A percentile compares a stretch with the other conserved stretches of the same genome.
Evolutionary conservation across 306 rosid species (phyloP).

Genomic region (Sicyos baderoa): DNA sequence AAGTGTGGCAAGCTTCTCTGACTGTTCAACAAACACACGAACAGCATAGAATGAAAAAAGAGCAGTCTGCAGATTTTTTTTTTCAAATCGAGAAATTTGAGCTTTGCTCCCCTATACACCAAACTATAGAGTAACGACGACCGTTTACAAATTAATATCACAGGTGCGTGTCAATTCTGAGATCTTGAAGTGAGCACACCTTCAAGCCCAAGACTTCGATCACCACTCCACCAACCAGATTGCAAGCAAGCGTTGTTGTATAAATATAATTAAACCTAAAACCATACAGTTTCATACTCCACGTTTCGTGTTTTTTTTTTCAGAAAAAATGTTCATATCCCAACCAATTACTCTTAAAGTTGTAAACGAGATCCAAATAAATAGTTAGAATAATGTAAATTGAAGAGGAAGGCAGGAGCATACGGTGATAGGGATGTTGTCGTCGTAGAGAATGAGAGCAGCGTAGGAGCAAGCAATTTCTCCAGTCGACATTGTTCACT

Average conservation of each 20-base stretch:
- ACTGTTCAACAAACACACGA: slow-evolving; percentile 26
- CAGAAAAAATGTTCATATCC: neutral
- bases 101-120: too few species aligned
- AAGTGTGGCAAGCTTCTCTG: slow-evolving; percentile 55
- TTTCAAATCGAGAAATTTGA: too few species aligned
- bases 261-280: too few species aligned
- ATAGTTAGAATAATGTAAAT: neutral
- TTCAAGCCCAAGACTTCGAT: too few species aligned
- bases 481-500: slow-evolving; percentile 34
- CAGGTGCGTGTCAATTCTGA: too few species aligned
- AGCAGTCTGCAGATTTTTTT: neutral
- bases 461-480: slow-evolving; percentile 70
- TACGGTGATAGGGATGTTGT: slow-evolving; percentile 54
- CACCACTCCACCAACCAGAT: too few species aligned
- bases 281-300: too few species aligned
- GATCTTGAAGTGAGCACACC: too few species aligned
- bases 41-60: neutral
- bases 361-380: too few species aligned
- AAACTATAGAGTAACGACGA: too few species aligned
- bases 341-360: neutral
- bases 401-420: slow-evolving; percentile 4
- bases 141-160: too few species aligned
- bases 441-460: slow-evolving; percentile 51
- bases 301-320: too few species aligned
- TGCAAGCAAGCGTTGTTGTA: neutral